These are phyloP conservation scores for Syzygium aqueum DNA, from an alignment of 345 rosid species.

Conservation along the genomic window DNA sequence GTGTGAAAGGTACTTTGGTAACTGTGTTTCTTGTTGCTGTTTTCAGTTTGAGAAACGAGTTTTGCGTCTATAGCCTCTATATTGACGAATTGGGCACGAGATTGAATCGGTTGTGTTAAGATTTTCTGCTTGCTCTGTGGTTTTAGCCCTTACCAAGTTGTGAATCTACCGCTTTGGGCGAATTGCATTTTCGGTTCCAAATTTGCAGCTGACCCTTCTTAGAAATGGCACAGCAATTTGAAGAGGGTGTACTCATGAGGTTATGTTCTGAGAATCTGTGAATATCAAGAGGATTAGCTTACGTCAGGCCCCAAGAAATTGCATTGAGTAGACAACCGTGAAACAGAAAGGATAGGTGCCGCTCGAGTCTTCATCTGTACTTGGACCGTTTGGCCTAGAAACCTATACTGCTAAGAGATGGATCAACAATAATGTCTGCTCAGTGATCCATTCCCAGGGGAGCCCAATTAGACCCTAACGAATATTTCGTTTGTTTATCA, in stretches of 20 bases:
- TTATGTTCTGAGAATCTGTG: background rate
- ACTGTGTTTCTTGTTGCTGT: background rate
- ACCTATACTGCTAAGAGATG: background rate
- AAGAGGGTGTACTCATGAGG: background rate
- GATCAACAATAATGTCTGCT: background rate
- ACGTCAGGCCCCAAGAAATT: background rate
- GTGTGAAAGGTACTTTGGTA: slow-evolving; percentile 6
- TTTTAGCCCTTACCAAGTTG: background rate
- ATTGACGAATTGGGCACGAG: background rate
- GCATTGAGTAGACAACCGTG: background rate
- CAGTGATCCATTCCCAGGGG: background rate
- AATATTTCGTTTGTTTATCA: background rate
- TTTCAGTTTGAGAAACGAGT: background rate
- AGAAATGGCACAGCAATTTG: background rate
- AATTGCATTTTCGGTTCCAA: background rate
- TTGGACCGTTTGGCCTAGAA: background rate
- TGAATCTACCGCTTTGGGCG: background rate
- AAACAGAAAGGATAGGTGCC: background rate
- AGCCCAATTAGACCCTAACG: background rate
- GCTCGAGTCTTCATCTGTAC: background rate
- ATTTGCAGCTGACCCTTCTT: background rate
- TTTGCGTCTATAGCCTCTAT: background rate
- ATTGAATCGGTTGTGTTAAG: background rate
- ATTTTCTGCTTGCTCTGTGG: background rate
- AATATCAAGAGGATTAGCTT: background rate